Conservation (phyloP, 2,329 filamentous ascomycete species). For the Phoma sp. region DNA sequence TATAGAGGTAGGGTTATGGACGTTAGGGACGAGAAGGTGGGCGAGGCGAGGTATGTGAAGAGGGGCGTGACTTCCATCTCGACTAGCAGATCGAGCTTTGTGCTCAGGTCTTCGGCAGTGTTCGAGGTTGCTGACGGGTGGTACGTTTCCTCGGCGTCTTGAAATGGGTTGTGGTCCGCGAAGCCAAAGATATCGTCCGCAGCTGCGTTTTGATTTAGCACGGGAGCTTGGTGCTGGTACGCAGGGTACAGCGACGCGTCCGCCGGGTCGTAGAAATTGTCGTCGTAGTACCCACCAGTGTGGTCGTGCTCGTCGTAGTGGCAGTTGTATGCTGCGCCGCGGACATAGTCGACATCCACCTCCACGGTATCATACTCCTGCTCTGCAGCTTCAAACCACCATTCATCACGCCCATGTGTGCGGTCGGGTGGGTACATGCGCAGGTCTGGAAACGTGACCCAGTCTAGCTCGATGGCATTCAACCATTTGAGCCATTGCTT, state of each 20-base stretch:
- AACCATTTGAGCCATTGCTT: conserved; percentile 42
- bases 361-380: conserved; percentile 23
- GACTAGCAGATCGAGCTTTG: conserved; percentile 42
- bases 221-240: conserved; percentile 21
- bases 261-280: conserved; percentile 43
- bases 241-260: conserved; percentile 38
- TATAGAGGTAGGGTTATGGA: conserved; percentile 43
- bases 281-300: conserved; percentile 44
- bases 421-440: conserved; percentile 40
- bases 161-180: conserved; percentile 42
- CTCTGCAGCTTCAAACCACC: conserved; percentile 33
- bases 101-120: conserved; percentile 31
- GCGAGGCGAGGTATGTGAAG: conserved; percentile 40
- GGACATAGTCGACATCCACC: conserved; percentile 40
- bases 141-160: conserved; percentile 35
- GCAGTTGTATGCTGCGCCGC: conserved; percentile 32
- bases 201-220: conserved; percentile 9
- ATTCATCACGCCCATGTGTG: conserved; percentile 31
- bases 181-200: conserved; percentile 41
- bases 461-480: conserved; percentile 43
- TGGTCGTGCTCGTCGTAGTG: conserved; percentile 47
- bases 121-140: conserved; percentile 22
- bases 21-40: conserved; percentile 32
- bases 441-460: conserved; percentile 47
- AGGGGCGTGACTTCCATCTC: conserved; percentile 44